Evolutionary conservation across 805 yeast genomes (phyloP), one percentile per base, ranked within the genome.

Genomic region (Starmerella etchellsii): DNA sequence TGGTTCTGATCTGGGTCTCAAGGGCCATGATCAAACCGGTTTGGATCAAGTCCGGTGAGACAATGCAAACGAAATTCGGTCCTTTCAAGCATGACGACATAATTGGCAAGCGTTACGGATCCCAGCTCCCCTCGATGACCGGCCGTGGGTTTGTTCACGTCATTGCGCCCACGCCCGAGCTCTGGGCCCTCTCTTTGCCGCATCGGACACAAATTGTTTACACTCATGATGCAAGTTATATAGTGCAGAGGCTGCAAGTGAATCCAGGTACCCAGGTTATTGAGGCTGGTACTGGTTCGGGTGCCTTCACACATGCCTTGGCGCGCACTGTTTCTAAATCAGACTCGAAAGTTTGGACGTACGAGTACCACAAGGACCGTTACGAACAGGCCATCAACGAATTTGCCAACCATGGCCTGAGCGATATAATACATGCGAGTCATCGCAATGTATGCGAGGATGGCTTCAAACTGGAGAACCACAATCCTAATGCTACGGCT

Each of bases 231-330:
- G 81, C 95, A 2, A 74, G 94, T 23, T 91, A 83, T 54, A 85
- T 91, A 40, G 72, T 82, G 47, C 95, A 88, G 58, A 65, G 95
- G 53, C 64, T 91, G 47, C 70, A 74, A 34, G 76, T 91, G 40
- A 66, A 73, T 16, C 74, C 82, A 13, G 87, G 88, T 1, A 70
- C 84, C 1, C 64, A 74, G 43, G 93, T 91, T 11, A 78, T 91
- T 35, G 99, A 91, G 63, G 95, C 97, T 0, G 99, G 99, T 28
- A 91, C 99, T 0, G 99, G 98, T 0, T 81, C 95, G 6, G 99
- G 93, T 0, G 84, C 95, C 1, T 83, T 91, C 55, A 81, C 95
- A 3, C 99, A 91, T 62, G 78, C 95, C 0, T 74, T 91, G 58
- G 80, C 94, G 1, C 71, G 99, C 53, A 74, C 91, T 0, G 77